A percentile compares a stretch with the other conserved stretches of the same genome.
Evolutionary conservation across 192 early-diverging fungal species (phyloP).

Genomic region (Gaertneriomyces semiglobifer): DNA sequence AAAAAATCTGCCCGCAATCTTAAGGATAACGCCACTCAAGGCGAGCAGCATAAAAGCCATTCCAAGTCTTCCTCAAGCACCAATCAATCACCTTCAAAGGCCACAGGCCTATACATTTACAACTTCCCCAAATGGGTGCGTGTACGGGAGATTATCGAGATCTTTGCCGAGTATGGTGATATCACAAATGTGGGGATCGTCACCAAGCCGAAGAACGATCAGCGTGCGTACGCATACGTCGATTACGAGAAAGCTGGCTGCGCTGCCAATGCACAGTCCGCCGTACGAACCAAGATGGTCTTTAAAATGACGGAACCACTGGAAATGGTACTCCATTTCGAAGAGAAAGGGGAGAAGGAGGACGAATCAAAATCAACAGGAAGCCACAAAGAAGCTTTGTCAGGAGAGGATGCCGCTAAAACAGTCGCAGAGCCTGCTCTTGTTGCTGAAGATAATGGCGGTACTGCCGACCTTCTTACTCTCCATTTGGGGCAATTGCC

Average conservation of each 20-base stretch:
- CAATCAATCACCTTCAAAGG: neutral
- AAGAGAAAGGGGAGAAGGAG: slow-evolving; percentile 1
- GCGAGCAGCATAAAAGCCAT: neutral
- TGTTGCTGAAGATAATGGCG: slow-evolving; percentile 11
- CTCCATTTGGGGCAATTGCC: slow-evolving; percentile 42
- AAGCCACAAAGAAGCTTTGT: neutral
- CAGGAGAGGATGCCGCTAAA: neutral
- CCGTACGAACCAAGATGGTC: slow-evolving; percentile 29
- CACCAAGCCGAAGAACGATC: slow-evolving; percentile 17
- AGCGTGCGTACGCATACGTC: slow-evolving; percentile 37
- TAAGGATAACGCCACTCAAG: neutral
- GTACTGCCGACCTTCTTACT: slow-evolving; percentile 21
- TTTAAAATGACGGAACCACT: slow-evolving; percentile 38
- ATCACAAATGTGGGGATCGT: slow-evolving; percentile 43
- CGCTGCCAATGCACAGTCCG: slow-evolving; percentile 36
- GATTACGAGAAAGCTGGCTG: slow-evolving; percentile 36
- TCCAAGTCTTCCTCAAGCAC: neutral
- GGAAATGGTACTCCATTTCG: slow-evolving; percentile 33
- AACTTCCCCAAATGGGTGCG: slow-evolving; percentile 42
- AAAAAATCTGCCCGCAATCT: slow-evolving; percentile 7
- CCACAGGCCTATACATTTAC: slow-evolving; percentile 39
- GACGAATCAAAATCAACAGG: too few relatives aligned
- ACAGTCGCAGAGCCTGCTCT: neutral
- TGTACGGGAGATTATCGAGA: slow-evolving; percentile 37
- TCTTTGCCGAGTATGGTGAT: slow-evolving; percentile 44